These are phyloP conservation scores for Tuber microsphaerosporum DNA, from an alignment of 495 filamentous ascomycete genomes.

Conservation along the genomic window DNA sequence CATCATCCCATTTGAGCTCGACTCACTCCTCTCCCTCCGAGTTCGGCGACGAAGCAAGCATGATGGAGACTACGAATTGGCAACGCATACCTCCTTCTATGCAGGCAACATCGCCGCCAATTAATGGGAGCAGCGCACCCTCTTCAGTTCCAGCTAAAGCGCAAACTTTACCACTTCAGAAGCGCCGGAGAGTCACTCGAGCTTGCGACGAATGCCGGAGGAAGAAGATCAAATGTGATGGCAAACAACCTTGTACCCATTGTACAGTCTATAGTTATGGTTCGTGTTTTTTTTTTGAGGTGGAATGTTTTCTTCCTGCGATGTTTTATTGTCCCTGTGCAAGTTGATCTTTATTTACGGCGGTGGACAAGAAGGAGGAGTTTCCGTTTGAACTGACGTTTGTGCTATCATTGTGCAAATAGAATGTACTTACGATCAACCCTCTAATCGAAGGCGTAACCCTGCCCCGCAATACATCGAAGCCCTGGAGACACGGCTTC, in stretches of 20 bases:
- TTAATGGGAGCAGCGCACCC: constrained; percentile 31
- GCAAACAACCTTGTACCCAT: constrained; percentile 95
- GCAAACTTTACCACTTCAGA: constrained; percentile 60
- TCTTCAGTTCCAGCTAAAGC: constrained; percentile 41
- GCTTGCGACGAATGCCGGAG: constrained; percentile 93
- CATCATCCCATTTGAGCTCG: constrained; percentile 35
- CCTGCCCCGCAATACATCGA: constrained; percentile 93
- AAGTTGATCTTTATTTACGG: not conserved
- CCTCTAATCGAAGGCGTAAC: constrained; percentile 89
- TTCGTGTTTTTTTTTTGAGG: constrained; percentile 46
- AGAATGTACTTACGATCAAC: constrained; percentile 99
- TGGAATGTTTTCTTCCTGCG: not conserved
- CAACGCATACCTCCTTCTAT: constrained; percentile 34
- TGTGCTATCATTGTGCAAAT: constrained; percentile 10
- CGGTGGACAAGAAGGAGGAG: not conserved
- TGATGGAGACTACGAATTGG: constrained; percentile 40
- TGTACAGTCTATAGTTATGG: constrained; percentile 98
- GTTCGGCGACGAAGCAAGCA: constrained; percentile 38
- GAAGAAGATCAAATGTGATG: constrained; percentile 99
- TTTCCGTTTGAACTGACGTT: constrained; percentile 20
- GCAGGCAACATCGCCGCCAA: constrained; percentile 33
- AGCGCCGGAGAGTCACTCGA: constrained; percentile 78
- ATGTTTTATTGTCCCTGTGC: not conserved
- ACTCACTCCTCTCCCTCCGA: constrained; percentile 39
- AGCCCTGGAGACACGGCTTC: constrained; percentile 73